These are phyloP conservation scores for Gossypium schwendimanii DNA, from an alignment of 441 rosid genomes.

Conservation along the genomic window DNA sequence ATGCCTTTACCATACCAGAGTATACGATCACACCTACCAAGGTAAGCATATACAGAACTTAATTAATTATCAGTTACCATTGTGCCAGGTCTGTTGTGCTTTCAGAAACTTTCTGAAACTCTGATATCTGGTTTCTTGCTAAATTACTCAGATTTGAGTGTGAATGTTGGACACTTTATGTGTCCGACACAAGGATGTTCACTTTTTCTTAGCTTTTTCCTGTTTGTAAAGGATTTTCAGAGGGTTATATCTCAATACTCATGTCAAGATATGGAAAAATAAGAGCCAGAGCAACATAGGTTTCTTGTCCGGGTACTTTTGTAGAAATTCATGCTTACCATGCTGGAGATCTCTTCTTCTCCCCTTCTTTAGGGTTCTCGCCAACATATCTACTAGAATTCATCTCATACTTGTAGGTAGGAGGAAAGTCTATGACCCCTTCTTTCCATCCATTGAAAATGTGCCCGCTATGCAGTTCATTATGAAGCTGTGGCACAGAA, in stretches of 20 bases:
- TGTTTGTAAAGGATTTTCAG: neutral
- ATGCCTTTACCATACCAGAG: slow-evolving; percentile 83
- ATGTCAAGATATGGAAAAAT: neutral
- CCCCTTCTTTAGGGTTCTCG: slow-evolving; percentile 68
- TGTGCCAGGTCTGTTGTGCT: neutral
- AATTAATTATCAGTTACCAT: neutral
- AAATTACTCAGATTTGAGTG: neutral
- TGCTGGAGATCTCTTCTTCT: slow-evolving; percentile 93
- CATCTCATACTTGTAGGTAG: slow-evolving; percentile 86
- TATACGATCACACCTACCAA: slow-evolving; percentile 82
- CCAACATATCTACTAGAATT: slow-evolving; percentile 71
- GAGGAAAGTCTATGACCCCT: slow-evolving; percentile 80
- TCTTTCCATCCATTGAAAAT: slow-evolving; percentile 93
- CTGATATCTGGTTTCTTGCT: neutral
- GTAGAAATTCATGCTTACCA: slow-evolving; percentile 42
- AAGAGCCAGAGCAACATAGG: no score
- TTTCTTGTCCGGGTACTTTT: neutral
- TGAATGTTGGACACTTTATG: neutral
- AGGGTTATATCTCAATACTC: neutral
- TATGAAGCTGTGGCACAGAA: slow-evolving; percentile 45
- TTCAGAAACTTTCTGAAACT: neutral
- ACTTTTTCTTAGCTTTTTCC: neutral
- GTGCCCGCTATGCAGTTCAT: slow-evolving; percentile 63
- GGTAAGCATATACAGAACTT: neutral
- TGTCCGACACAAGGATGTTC: neutral